These are phyloP conservation scores for Colletotrichum musae DNA, from an alignment of 2,329 filamentous ascomycete species.

Conservation along the genomic window DNA sequence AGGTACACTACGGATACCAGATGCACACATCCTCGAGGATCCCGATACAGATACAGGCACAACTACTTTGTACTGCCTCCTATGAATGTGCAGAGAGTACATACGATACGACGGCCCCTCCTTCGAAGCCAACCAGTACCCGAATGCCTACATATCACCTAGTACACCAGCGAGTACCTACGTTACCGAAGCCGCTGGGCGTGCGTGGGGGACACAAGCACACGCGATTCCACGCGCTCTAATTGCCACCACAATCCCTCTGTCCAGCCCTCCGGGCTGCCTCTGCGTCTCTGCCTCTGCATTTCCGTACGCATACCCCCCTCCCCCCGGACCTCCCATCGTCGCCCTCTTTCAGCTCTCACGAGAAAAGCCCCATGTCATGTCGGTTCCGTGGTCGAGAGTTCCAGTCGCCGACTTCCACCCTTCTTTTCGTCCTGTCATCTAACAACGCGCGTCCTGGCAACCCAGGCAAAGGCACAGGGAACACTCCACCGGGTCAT, in stretches of 20 bases:
- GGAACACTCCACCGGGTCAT: background rate
- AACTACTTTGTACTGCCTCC: background rate
- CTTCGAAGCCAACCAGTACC: too few species aligned
- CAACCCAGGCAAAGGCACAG: too few species aligned
- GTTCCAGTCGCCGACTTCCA: too few species aligned
- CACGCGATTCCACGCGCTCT: background rate
- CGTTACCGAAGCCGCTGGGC: conserved; percentile 1
- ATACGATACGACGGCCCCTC: too few species aligned
- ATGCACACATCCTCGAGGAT: background rate
- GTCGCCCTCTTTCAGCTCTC: conserved; percentile 4
- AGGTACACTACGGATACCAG: too few species aligned
- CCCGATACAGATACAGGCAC: background rate
- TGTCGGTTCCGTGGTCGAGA: too few species aligned
- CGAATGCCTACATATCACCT: too few species aligned
- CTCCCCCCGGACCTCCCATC: background rate
- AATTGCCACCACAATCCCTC: background rate
- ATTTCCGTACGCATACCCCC: conserved; percentile 1
- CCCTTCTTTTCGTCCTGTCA: too few species aligned
- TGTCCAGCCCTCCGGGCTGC: background rate
- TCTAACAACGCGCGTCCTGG: background rate
- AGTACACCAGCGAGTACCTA: too few species aligned
- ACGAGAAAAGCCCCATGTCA: background rate
- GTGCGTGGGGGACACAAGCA: conserved; percentile 11
- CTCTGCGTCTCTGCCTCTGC: background rate
- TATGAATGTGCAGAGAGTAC: too few species aligned